phyloP scores from a whole-genome alignment of 345 rosid species.

The Corymbia maculata region DNA sequence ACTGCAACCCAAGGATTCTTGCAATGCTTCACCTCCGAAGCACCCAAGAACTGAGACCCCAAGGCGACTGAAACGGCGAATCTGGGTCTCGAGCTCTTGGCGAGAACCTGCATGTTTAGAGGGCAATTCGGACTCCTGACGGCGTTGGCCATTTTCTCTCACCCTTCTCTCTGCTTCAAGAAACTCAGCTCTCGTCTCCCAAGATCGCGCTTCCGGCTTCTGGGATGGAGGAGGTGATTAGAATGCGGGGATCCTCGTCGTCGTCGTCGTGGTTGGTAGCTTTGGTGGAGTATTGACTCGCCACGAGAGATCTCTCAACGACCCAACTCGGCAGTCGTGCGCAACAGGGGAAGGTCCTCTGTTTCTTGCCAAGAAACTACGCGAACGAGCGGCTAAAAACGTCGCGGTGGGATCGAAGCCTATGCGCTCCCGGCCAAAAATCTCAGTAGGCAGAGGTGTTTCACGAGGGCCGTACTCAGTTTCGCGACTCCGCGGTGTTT shows the following conservation, averaged over 20 bases:
- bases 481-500: not conserved
- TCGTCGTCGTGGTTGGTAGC: not conserved
- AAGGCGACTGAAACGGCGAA: conserved; percentile 16
- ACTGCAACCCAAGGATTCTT: conserved; percentile 7
- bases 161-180: not conserved
- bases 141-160: conserved; percentile 43
- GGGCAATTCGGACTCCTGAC: conserved; percentile 37
- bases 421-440: not conserved
- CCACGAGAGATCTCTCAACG: not conserved
- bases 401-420: not conserved
- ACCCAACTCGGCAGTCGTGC: not conserved
- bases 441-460: not conserved
- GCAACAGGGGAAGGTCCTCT: not conserved
- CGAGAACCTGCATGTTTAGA: conserved; percentile 11
- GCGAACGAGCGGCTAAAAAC: not conserved
- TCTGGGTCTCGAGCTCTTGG: conserved; percentile 16
- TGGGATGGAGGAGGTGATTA: not conserved
- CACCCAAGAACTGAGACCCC: conserved; percentile 24
- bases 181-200: not conserved
- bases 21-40: not conserved
- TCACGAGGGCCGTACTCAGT: not conserved
- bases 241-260: not conserved
- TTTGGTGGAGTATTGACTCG: not conserved
- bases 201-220: not conserved
- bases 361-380: not conserved